Evolutionary conservation across 305 asterid genomes (phyloP).

Genomic region (Solanum hybrid): DNA sequence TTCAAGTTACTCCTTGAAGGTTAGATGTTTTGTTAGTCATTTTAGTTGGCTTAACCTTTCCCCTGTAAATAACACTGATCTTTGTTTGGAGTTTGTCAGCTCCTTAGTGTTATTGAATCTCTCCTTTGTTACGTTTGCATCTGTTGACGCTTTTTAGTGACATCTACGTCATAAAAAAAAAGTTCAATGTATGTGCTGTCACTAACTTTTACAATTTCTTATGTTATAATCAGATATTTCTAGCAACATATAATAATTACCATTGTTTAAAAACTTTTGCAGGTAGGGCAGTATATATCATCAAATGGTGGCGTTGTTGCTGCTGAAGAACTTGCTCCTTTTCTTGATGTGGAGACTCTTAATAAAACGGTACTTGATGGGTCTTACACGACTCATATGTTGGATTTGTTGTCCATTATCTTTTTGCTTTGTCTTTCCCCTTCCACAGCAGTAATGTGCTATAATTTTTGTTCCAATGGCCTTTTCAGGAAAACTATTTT

Average conservation of each 20-base stretch:
- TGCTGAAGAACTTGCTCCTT: conserved; percentile 98
- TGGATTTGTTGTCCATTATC: not conserved
- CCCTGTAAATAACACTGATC: not conserved
- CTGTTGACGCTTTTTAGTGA: not conserved
- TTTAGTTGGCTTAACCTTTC: not conserved
- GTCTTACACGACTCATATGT: conserved; percentile 5
- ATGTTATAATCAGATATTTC: not conserved
- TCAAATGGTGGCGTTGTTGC: conserved; percentile 95
- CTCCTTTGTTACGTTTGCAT: not conserved
- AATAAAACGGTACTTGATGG: conserved; percentile 39
- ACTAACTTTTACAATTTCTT: not conserved
- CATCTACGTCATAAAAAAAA: not conserved
- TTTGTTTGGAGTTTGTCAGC: not conserved
- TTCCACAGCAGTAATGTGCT: not conserved
- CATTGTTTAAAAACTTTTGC: conserved; percentile 16
- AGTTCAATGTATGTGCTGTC: not conserved
- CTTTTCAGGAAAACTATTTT: not conserved
- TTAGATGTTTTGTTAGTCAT: not conserved
- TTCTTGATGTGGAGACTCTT: conserved; percentile 69
- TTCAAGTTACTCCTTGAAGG: not conserved
- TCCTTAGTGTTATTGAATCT: not conserved
- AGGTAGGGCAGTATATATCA: conserved; percentile 85
- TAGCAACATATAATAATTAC: not conserved
- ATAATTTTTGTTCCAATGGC: not conserved
- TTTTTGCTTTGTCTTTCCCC: not conserved